Base-by-base conservation (phyloP, 2,329 filamentous ascomycete genomes). In the Nothopassalora personata region DNA sequence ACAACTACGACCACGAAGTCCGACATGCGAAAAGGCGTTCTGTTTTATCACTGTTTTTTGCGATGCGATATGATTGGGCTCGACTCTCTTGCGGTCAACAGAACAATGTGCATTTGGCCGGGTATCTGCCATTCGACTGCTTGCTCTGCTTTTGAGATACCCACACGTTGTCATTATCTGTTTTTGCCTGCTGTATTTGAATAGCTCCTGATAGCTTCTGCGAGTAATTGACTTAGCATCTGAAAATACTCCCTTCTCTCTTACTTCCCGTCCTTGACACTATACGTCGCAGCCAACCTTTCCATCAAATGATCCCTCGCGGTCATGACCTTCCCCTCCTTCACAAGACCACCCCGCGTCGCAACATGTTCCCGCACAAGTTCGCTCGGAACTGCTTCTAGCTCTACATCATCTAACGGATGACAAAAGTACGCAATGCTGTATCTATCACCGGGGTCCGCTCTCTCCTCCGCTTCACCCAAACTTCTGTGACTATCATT, bases 271-370 rank as follows among this genome's bases (percentile, higher is more conserved):
- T 47, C 18, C 56, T 61, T n/a, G 18, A 78, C 62, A 23, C 76
- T 79, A 75, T 86, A 86, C 1, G 84, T 86, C 23, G 82, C 83
- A 54, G 77, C 79, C 68, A 86, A 68, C 61, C 84, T 75, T 58
- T 78, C 74, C 66, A 80, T 77, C 71, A 87, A 71, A 78, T 87
- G 84, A 67, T 83, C 80, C 62, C 75, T 77, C 0, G 84, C 84
- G 33, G 83, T 86, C 67, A 85, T 72, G 13, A 78, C 73, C 72
- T 76, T 75, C 33, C 75, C 74, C 19, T 69, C 71, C 55, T 68
- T 72, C 58, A 73, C 64, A 33, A 74, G 71, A 46, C 58, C 68
- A 1, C 65, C 66, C 36, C 67, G 60, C 57, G 69, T 64, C 60
- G 67, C 66, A n/a, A 72, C 60, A 57, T 75, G 68, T 53, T 71